Percentiles rank a stretch among this genome's conserved stretches.
Evolutionary conservation across 2,329 filamentous ascomycete species (phyloP).

Genomic region (Graphium sp.): DNA sequence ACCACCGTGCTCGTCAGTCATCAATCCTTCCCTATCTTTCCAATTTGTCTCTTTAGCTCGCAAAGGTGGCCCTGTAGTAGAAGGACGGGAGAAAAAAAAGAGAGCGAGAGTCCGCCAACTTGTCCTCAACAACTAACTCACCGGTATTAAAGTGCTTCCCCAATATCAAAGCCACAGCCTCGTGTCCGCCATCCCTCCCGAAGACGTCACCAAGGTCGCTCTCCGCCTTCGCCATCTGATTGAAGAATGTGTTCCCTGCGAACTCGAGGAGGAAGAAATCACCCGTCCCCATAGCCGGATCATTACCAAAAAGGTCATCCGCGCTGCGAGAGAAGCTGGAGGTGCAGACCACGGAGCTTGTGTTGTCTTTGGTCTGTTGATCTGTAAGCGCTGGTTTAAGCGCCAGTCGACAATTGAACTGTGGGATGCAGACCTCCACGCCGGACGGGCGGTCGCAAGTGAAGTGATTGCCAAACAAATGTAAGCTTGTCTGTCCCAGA

Average conservation of each 20-base stretch:
- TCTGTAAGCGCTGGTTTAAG: conserved; percentile 58
- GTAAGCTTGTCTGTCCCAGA: conserved; percentile 19
- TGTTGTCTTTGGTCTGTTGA: conserved; percentile 69
- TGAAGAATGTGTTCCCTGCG: conserved; percentile 78
- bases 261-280: conserved; percentile 61
- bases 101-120: no score
- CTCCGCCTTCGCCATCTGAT: conserved; percentile 82
- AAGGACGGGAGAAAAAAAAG: no score
- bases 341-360: conserved; percentile 58
- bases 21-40: no score
- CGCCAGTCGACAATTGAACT: conserved; percentile 66
- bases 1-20: no score
- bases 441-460: conserved; percentile 64
- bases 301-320: conserved; percentile 64
- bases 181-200: conserved; percentile 52
- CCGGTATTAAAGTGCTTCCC: conserved; percentile 41
- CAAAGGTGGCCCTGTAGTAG: no score
- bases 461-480: conserved; percentile 80
- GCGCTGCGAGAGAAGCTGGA: conserved; percentile 69
- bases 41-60: no score
- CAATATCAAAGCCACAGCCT: conserved; percentile 38
- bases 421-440: conserved; percentile 80
- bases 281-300: conserved; percentile 70
- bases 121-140: neutral
- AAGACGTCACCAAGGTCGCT: conserved; percentile 76